These are phyloP conservation scores for Trypanosomatidae sp. DNA, from an alignment of 208 protist genomes.

Conservation along the genomic window DNA sequence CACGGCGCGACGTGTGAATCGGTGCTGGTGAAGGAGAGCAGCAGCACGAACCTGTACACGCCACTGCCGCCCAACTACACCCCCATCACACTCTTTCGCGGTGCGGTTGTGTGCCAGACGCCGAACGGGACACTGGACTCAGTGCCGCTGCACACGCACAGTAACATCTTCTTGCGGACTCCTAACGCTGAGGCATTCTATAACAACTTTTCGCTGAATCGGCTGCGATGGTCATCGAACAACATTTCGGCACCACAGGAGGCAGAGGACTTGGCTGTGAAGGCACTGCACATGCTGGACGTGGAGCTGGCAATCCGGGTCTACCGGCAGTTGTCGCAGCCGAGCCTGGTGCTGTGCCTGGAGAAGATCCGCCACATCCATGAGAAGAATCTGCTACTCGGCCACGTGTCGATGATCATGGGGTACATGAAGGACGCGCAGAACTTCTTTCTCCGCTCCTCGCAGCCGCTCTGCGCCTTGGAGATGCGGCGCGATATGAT, in stretches of 20 bases:
- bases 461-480: slow-evolving; percentile 91
- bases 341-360: slow-evolving; percentile 93
- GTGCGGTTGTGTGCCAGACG: slow-evolving; percentile 78
- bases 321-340: slow-evolving; percentile 92
- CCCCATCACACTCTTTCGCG: slow-evolving; percentile 82
- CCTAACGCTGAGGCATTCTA: slow-evolving; percentile 82
- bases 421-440: slow-evolving; percentile 94
- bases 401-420: slow-evolving; percentile 95
- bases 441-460: slow-evolving; percentile 91
- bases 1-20: slow-evolving; percentile 88
- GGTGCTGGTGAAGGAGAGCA: slow-evolving; percentile 56
- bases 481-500: slow-evolving; percentile 97
- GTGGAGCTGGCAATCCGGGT: slow-evolving; percentile 92
- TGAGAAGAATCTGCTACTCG: slow-evolving; percentile 94
- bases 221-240: slow-evolving; percentile 88
- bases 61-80: slow-evolving; percentile 60
- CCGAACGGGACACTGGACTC: slow-evolving; percentile 62
- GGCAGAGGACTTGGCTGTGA: slow-evolving; percentile 82
- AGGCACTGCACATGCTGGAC: slow-evolving; percentile 94
- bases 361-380: slow-evolving; percentile 92
- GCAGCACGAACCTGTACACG: slow-evolving; percentile 71
- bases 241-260: slow-evolving; percentile 84
- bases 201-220: slow-evolving; percentile 93
- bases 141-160: slow-evolving; percentile 83
- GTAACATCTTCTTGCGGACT: slow-evolving; percentile 40